Evolutionary conservation across 495 filamentous ascomycete genomes (phyloP), one percentile per base, ranked within the genome.

Genomic region (Talaromyces nanjingensis): DNA sequence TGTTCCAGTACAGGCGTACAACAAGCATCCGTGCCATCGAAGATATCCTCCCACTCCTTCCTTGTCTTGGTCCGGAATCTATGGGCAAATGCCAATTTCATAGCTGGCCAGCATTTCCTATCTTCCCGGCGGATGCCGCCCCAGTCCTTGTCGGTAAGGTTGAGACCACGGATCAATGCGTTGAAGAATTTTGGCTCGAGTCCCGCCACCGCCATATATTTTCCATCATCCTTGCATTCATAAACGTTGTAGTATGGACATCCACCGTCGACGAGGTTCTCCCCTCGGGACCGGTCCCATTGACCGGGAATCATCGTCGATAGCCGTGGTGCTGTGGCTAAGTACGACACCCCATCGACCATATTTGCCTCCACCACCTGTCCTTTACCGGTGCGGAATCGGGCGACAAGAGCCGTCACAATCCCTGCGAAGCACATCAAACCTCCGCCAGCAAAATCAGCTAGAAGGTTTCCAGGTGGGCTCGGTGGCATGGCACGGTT

Each of bases 341-440:
- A 70, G 69, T 88, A 89, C 25, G 80, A 79, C 33, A 77, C 79
- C 1, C 91, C 91, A 75, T 94, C 91, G 6, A 92, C 91, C 91
- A 94, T 94, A 74, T 92, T 93, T 9, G 86, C 87, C 74, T 93
- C 89, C 0, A 94, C 90, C 0, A 93, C 82, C 76, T 92, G 89
- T 0, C 90, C 91, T 24, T 74, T 75, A 2, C 90, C 89, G 3
- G 71, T 83, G 39, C 53, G 42, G 24, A 64, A 37, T 14, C 73
- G 62, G 20, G 58, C 56, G 8, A 73, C 31, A 11, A 76, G 37
- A 3, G 73, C 27, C 27, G 3, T 29, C 27, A 29, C 63, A 29
- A 29, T 29, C 27, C 27, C 27, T 4, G 27, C 27, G 5, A 29
- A 29, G 27, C 27, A 29, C 27, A 29, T 29, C 27, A 29, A 29